A percentile compares a stretch with the other conserved stretches of the same genome.
Conservation (phyloP, 78 protist species). For the Speleostelium caveatum region DNA sequence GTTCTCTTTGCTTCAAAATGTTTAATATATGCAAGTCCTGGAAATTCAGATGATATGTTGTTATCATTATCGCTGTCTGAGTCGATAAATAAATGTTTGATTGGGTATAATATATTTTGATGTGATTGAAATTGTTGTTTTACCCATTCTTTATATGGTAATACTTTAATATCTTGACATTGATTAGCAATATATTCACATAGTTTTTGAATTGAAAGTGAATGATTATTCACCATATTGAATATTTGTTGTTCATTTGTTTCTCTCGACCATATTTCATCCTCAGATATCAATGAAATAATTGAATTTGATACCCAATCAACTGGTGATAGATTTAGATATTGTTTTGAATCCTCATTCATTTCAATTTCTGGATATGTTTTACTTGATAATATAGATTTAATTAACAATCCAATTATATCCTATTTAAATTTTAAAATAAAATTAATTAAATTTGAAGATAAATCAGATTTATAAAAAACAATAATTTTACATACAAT, state of each 20-base stretch:
- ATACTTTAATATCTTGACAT: background rate
- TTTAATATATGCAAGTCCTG: no score
- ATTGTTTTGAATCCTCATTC: conserved; percentile 6
- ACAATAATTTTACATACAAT: no score
- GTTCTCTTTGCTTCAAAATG: no score
- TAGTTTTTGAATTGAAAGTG: background rate
- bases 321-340: conserved; percentile 75
- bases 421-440: no score
- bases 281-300: background rate
- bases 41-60: background rate
- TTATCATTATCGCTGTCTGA: no score
- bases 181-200: conserved; percentile 12
- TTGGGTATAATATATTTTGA: conserved; percentile 1
- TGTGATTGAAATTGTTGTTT: background rate
- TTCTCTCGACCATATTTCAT: background rate
- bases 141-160: background rate
- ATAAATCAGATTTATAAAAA: no score
- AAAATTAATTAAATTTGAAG: no score
- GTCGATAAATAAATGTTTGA: background rate
- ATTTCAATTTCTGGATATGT: background rate
- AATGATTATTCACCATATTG: conserved; percentile 39
- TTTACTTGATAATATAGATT: background rate
- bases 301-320: conserved; percentile 26
- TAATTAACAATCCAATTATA: conserved; percentile 1
- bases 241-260: background rate